Conservation (phyloP, 345 rosid species). For the Acer saccharum region DNA sequence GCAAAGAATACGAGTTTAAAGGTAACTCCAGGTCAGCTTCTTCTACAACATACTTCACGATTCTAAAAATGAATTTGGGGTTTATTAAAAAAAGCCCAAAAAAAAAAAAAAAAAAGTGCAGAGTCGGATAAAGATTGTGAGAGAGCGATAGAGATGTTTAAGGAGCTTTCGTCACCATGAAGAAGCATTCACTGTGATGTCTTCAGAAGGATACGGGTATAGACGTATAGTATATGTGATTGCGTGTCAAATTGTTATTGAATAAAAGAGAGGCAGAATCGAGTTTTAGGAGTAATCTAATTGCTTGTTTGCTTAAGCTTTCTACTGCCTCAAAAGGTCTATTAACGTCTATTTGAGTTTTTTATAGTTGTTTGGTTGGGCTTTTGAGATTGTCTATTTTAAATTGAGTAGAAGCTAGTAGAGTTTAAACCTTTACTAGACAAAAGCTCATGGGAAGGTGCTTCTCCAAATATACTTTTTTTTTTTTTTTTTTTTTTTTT, state of each 20-base stretch:
- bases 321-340: no score
- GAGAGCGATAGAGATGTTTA: neutral
- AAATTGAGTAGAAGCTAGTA: no score
- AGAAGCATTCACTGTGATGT: neutral
- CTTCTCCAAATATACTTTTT: no score
- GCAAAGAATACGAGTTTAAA: constrained; percentile 4
- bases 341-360: no score
- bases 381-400: no score
- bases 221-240: neutral
- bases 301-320: no score
- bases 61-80: constrained; percentile 24
- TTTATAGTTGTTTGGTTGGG: no score
- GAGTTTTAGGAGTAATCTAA: no score
- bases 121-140: neutral
- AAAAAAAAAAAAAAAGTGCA: neutral
- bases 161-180: constrained; percentile 2
- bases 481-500: no score
- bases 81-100: neutral
- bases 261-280: neutral
- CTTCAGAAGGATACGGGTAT: neutral
- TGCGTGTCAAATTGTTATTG: neutral
- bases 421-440: no score
- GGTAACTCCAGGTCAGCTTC: neutral
- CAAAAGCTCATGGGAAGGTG: no score
- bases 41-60: neutral